Conservation (phyloP, 2,329 filamentous ascomycete species). For the Cryphonectria radicalis region DNA sequence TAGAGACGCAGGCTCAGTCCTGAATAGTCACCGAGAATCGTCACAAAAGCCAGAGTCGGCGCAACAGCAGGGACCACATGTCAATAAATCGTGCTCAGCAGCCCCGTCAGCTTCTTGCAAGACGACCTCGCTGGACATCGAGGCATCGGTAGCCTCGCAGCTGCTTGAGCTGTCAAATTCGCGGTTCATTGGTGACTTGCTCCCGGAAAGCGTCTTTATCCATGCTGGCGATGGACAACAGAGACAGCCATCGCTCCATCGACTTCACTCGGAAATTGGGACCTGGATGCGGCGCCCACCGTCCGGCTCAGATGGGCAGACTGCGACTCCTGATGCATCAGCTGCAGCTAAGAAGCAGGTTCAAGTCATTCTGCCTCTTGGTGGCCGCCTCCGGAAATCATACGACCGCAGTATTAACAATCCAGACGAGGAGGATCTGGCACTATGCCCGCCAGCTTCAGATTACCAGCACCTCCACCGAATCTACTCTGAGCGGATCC, state of each 20-base stretch:
- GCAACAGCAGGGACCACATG: slow-evolving; percentile 8
- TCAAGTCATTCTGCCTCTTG: neutral
- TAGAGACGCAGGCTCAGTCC: too few relatives aligned
- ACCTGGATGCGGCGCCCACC: slow-evolving; percentile 39
- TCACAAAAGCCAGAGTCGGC: slow-evolving; percentile 4
- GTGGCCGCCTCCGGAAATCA: neutral
- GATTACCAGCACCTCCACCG: slow-evolving; percentile 51
- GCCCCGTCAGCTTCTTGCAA: slow-evolving; percentile 32
- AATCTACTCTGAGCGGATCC: slow-evolving; percentile 56
- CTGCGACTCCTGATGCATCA: neutral
- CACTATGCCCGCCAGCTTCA: slow-evolving; percentile 50
- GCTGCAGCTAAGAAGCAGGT: neutral
- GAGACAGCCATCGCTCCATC: slow-evolving; percentile 7
- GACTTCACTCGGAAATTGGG: slow-evolving; percentile 23
- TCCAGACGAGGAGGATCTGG: slow-evolving; percentile 46
- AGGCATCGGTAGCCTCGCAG: slow-evolving; percentile 35
- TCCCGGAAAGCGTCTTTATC: slow-evolving; percentile 39
- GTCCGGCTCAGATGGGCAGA: slow-evolving; percentile 25
- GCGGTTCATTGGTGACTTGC: slow-evolving; percentile 42
- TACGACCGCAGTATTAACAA: neutral
- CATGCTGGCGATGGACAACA: slow-evolving; percentile 31
- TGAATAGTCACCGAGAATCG: too few relatives aligned
- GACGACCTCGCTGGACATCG: slow-evolving; percentile 31
- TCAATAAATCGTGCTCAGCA: slow-evolving; percentile 19
- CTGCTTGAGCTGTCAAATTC: slow-evolving; percentile 38